phyloP scores from a whole-genome alignment of 352 stramenopile species.

The Achlya hypogyna region DNA sequence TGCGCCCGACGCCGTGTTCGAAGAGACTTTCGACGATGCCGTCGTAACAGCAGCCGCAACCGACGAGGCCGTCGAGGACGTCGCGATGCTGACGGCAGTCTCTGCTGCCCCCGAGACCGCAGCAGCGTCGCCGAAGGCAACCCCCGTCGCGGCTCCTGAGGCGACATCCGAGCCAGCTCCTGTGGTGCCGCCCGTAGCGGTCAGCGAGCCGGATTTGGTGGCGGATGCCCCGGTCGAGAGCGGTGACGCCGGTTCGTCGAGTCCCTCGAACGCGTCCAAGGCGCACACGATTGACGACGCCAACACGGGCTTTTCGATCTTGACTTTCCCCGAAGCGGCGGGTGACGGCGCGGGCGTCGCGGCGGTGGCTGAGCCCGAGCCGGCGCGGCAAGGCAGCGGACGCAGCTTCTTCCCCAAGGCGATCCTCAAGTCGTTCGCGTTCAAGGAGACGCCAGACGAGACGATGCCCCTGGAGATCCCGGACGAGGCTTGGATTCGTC shows the following conservation, averaged over 20 bases:
- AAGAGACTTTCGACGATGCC: neutral
- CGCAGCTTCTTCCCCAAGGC: neutral
- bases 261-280: neutral
- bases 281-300: neutral
- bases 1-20: no score
- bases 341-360: neutral
- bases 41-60: neutral
- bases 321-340: neutral
- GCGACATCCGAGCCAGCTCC: no score
- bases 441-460: neutral
- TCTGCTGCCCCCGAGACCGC: no score
- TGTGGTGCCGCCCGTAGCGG: neutral
- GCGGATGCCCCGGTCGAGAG: no score
- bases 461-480: neutral
- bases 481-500: neutral
- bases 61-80: neutral
- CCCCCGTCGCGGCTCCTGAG: no score
- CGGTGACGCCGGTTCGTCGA: neutral
- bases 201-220: neutral
- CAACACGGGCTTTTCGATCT: neutral
- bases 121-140: no score
- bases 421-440: neutral
- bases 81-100: no score
- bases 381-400: neutral
- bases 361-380: neutral